Evolutionary conservation across 805 yeast species (phyloP).

Genomic region (Starmerella tilneyi): DNA sequence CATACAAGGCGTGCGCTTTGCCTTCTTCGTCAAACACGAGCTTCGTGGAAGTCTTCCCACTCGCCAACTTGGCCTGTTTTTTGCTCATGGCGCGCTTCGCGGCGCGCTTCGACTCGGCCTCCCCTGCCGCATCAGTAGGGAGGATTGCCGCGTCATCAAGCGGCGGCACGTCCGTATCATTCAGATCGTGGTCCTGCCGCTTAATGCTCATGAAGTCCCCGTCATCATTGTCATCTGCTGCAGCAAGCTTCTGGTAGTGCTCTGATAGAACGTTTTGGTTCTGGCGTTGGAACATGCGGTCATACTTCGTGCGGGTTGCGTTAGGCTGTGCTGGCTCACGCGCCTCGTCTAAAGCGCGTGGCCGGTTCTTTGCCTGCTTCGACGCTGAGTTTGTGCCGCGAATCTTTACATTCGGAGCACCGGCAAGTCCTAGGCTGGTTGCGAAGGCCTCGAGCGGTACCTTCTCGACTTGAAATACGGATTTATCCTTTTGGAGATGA

Average conservation of each 20-base stretch:
- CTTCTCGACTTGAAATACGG: slow-evolving; percentile 65
- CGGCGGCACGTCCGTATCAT: slow-evolving; percentile 32
- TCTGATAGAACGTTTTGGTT: slow-evolving; percentile 88
- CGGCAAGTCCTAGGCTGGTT: slow-evolving; percentile 81
- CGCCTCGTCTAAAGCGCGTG: slow-evolving; percentile 52
- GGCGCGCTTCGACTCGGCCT: slow-evolving; percentile 61
- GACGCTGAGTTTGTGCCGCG: slow-evolving; percentile 30
- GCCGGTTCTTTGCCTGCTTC: slow-evolving; percentile 49
- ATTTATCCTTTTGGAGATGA: slow-evolving; percentile 76
- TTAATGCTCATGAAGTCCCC: slow-evolving; percentile 69
- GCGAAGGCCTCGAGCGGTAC: slow-evolving; percentile 80
- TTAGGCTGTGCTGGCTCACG: slow-evolving; percentile 34
- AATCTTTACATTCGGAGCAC: slow-evolving; percentile 86
- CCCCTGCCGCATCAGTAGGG: too few species aligned
- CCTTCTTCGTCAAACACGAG: slow-evolving; percentile 92
- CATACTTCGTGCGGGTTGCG: slow-evolving; percentile 75
- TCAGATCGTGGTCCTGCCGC: slow-evolving; percentile 61
- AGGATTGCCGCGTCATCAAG: slow-evolving; percentile 31
- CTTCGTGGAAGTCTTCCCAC: slow-evolving; percentile 61
- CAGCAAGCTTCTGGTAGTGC: slow-evolving; percentile 60
- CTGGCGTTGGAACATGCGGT: slow-evolving; percentile 88
- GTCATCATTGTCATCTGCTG: slow-evolving; percentile 36
- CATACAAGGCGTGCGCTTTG: slow-evolving; percentile 79
- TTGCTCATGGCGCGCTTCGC: slow-evolving; percentile 79
- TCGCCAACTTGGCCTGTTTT: slow-evolving; percentile 47